A percentile compares a stretch with the other conserved stretches of the same genome.
Conservation (phyloP, 106 monocot genomes). For the Chionographis japonica region DNA sequence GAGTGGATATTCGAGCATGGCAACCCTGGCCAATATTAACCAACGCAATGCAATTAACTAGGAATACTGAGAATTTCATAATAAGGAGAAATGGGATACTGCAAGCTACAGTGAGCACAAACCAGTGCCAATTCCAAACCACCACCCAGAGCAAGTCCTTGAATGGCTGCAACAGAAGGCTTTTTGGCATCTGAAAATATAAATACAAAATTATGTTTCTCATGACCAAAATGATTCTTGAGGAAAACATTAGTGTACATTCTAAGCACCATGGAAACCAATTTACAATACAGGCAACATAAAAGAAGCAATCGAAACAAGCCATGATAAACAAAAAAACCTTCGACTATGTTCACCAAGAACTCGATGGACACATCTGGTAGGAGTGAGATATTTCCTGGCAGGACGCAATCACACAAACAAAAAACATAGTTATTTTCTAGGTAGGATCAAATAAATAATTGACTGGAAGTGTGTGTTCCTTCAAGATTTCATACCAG, state of each 20-base stretch:
- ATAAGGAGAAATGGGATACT: background rate
- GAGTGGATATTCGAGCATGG: constrained; percentile 87
- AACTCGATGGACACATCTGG: constrained; percentile 85
- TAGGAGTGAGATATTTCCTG: constrained; percentile 68
- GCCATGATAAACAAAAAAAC: constrained; percentile 12
- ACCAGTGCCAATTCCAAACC: constrained; percentile 94
- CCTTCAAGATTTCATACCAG: constrained; percentile 38
- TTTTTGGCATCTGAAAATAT: constrained; percentile 67
- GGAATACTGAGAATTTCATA: background rate
- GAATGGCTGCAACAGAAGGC: constrained; percentile 95
- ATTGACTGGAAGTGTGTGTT: background rate
- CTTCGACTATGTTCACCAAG: constrained; percentile 78
- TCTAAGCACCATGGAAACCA: too few species aligned
- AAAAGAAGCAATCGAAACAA: background rate
- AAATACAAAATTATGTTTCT: background rate
- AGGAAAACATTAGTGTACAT: too few species aligned
- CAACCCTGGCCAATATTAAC: constrained; percentile 59
- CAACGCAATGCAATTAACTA: background rate
- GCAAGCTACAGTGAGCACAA: constrained; percentile 15
- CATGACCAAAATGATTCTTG: too few species aligned
- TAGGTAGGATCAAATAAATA: background rate
- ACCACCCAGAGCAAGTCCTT: constrained; percentile 94
- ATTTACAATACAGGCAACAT: background rate
- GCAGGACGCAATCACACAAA: constrained; percentile 2
- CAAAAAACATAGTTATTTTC: constrained; percentile 6